These are phyloP conservation scores for Euptelea pleiosperma DNA, from an alignment of 164 flowering plant species.

Conservation along the genomic window DNA sequence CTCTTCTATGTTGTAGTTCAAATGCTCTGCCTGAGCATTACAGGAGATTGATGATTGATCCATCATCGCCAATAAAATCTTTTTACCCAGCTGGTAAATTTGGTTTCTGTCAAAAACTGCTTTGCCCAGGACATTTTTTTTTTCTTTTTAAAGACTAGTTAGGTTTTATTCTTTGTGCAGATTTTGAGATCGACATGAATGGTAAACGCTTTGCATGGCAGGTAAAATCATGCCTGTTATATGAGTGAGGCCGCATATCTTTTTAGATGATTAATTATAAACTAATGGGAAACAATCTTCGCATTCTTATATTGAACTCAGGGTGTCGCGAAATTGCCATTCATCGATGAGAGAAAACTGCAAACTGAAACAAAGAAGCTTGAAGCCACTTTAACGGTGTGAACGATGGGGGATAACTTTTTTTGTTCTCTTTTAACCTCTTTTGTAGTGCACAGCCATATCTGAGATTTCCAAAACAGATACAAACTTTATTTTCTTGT, in stretches of 20 bases:
- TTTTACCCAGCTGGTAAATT: slow-evolving; percentile 81
- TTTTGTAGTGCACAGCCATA: background rate
- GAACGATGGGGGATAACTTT: slow-evolving; percentile 10
- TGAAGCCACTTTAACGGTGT: slow-evolving; percentile 77
- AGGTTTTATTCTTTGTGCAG: slow-evolving; percentile 36
- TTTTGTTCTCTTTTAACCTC: background rate
- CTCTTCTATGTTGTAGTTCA: slow-evolving; percentile 49
- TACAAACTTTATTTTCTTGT: too few relatives aligned
- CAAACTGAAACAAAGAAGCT: slow-evolving; percentile 79
- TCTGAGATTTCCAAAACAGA: background rate
- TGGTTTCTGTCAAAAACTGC: slow-evolving; percentile 6
- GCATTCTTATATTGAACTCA: slow-evolving; percentile 25
- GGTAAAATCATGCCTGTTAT: slow-evolving; percentile 37
- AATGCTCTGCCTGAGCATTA: slow-evolving; percentile 77
- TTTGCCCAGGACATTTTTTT: slow-evolving; percentile 7
- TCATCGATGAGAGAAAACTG: slow-evolving; percentile 80
- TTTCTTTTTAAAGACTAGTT: slow-evolving; percentile 6
- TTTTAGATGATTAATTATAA: slow-evolving; percentile 4
- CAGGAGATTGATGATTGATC: slow-evolving; percentile 77
- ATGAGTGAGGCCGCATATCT: background rate
- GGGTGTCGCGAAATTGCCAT: slow-evolving; percentile 97
- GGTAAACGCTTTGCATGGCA: slow-evolving; percentile 98
- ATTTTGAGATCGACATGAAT: slow-evolving; percentile 96
- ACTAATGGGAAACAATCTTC: slow-evolving; percentile 8
- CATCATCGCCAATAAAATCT: slow-evolving; percentile 67